Evolutionary conservation across 345 rosid genomes (phyloP).

Genomic region (Gynandropsis gynandra): DNA sequence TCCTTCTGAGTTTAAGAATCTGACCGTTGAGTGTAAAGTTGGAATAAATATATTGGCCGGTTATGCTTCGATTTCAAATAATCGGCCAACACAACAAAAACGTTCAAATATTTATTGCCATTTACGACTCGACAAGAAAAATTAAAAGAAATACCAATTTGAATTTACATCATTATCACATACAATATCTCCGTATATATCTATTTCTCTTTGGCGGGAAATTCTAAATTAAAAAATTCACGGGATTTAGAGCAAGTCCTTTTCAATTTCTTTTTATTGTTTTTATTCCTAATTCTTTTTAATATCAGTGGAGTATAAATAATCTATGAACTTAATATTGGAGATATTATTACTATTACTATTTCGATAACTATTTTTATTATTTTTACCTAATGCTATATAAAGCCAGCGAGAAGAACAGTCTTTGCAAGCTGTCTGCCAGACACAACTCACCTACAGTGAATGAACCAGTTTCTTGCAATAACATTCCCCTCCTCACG

Average conservation of each 20-base stretch:
- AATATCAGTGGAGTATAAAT: not conserved
- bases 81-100: too few species aligned
- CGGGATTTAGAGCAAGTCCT: not conserved
- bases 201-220: constrained; percentile 27
- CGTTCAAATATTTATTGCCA: too few species aligned
- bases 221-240: constrained; percentile 20
- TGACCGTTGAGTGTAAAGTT: too few species aligned
- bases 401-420: constrained; percentile 20
- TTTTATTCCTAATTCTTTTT: not conserved
- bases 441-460: constrained; percentile 24
- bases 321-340: not conserved
- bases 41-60: too few species aligned
- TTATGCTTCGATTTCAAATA: too few species aligned
- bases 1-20: too few species aligned
- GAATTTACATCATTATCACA: too few species aligned
- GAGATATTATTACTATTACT: constrained; percentile 4
- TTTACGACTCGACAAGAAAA: too few species aligned
- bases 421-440: constrained; percentile 23
- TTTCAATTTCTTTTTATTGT: constrained; percentile 17
- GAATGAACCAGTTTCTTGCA: not conserved
- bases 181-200: too few species aligned
- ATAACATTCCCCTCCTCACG: constrained; percentile 5
- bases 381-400: constrained; percentile 14
- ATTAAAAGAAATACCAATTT: too few species aligned
- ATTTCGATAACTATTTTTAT: not conserved